A percentile compares a stretch with the other conserved stretches of the same genome.
Conservation (phyloP, 2,329 filamentous ascomycete genomes). For the Aspergillus japonicus region DNA sequence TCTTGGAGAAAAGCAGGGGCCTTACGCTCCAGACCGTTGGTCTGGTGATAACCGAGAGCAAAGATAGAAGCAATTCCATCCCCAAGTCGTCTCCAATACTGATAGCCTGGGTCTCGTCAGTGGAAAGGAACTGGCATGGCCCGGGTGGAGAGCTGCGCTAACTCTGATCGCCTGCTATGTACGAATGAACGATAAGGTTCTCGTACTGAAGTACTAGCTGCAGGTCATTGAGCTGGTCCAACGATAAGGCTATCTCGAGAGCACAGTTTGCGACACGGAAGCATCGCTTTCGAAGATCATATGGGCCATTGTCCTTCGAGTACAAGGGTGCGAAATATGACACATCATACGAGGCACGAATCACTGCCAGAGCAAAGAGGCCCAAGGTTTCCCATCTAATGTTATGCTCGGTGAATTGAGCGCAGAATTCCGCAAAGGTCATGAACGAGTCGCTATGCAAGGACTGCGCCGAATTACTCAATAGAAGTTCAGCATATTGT, state of each 20-base stretch:
- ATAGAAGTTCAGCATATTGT: background rate
- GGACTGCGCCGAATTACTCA: background rate
- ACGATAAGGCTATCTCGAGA: conserved; percentile 37
- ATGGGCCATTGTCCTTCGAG: conserved; percentile 25
- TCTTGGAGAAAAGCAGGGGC: conserved; percentile 40
- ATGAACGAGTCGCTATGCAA: conserved; percentile 9
- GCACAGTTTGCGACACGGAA: conserved; percentile 35
- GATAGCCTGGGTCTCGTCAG: conserved; percentile 36
- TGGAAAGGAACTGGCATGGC: background rate
- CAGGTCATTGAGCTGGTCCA: conserved; percentile 44
- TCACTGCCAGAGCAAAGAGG: conserved; percentile 38
- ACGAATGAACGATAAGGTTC: conserved; percentile 48
- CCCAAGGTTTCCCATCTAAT: conserved; percentile 42
- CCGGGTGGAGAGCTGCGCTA: conserved; percentile 12
- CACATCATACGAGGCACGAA: conserved; percentile 36
- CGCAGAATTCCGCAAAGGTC: conserved; percentile 19
- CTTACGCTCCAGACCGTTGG: conserved; percentile 29
- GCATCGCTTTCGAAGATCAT: conserved; percentile 25
- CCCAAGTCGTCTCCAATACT: conserved; percentile 49
- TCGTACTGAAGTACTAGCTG: conserved; percentile 49
- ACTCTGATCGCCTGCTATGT: conserved; percentile 48
- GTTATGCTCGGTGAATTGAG: conserved; percentile 28
- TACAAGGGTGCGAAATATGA: conserved; percentile 31
- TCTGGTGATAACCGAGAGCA: conserved; percentile 49
- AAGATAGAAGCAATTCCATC: conserved; percentile 49